These are phyloP conservation scores for Populus euphratica DNA, from an alignment of 345 rosid species.

Conservation along the genomic window DNA sequence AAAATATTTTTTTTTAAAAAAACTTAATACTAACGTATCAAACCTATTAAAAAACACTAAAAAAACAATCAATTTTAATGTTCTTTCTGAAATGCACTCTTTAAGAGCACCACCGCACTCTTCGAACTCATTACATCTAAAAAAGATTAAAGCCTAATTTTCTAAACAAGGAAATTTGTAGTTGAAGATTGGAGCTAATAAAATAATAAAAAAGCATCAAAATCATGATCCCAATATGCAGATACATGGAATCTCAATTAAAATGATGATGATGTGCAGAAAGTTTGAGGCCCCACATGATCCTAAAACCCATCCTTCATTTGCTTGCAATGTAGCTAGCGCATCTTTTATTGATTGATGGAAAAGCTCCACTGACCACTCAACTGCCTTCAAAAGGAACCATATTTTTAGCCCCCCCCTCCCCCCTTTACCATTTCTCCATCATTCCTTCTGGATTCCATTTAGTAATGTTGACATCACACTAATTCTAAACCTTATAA, in stretches of 20 bases:
- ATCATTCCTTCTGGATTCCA: background rate
- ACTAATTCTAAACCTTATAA: background rate
- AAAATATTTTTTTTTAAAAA: background rate
- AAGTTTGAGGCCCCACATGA: background rate
- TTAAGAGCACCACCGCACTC: background rate
- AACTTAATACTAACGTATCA: no score
- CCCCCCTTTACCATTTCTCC: background rate
- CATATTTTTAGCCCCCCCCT: background rate
- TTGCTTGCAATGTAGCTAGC: background rate
- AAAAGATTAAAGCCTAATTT: no score
- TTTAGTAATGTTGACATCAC: background rate
- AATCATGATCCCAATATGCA: background rate
- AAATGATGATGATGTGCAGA: background rate
- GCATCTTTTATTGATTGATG: background rate
- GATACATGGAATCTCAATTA: background rate
- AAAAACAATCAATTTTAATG: background rate
- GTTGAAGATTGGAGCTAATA: background rate
- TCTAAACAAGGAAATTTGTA: no score
- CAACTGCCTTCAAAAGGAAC: background rate
- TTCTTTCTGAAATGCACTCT: background rate
- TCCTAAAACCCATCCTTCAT: background rate
- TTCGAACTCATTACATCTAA: no score
- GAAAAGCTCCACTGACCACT: conserved; percentile 8
- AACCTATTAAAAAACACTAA: background rate
- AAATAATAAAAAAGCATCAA: background rate